Evolutionary conservation across 345 rosid genomes (phyloP), one percentile per base, ranked within the genome.

Genomic region (Passiflora organensis): DNA sequence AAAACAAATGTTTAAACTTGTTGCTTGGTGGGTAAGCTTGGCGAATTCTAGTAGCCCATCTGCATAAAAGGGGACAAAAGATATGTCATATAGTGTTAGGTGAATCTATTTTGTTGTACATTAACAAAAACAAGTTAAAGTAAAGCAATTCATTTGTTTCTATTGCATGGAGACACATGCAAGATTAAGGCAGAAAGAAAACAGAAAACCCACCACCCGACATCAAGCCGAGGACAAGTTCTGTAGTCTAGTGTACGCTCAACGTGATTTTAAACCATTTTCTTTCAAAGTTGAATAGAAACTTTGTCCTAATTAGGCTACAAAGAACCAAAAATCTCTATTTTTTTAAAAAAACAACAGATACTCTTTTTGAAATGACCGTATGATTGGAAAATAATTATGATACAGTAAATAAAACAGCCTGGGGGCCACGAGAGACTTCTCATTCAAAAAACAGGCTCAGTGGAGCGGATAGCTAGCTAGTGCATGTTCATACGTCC

Each of bases 21-120:
- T 1, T 45, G 10, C 15, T 10, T 39, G 43, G 51, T 43, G 16
- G 10, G 10, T 22, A 28, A 50, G 42, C 4, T 5, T 6, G 20
- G 10, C 19, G 14, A 10, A 22, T 13, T 18, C 10, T 41, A 32
- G 14, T 42, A 13, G 13, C 34, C 42, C 20, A 42, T 6, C 23
- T 36, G n/a, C 53, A 50, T 47, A 66, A 32, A 67, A 61, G 67
- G 59, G 61, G n/a, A n/a, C n/a, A 63, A 68, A 65, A 68, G 51
- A 21, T 0, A 47, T 37, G 34, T 23, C 51, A 37, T 37, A 24
- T 50, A 21, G 63, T 13, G 61, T 72, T 70, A 59, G 78, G 72
- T 72, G 17, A 36, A 24, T 68, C 55, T 42, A 43, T 39, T 53
- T 69, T 60, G 69, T 58, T 59, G 46, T 52, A 23, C 54, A 53